Conservation (phyloP, 768 basidiomycete genomes). For the Tubosaeta sp. region DNA sequence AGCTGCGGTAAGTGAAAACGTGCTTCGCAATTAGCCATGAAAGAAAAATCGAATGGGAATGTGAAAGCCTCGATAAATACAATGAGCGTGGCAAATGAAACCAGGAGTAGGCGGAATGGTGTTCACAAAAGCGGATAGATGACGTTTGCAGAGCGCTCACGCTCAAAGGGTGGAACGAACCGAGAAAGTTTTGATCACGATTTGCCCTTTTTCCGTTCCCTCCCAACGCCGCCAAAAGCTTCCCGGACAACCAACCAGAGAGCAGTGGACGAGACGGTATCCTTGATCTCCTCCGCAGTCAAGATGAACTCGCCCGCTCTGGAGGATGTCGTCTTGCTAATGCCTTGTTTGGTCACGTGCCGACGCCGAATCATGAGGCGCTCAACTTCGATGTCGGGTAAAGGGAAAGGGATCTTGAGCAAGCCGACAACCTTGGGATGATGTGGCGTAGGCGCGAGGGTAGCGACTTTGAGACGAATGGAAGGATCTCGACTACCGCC, state of each 20-base stretch:
- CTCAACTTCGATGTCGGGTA: conserved; percentile 78
- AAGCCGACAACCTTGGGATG: conserved; percentile 93
- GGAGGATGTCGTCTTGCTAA: conserved; percentile 22
- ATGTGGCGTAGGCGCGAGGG: conserved; percentile 87
- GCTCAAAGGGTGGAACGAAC: not conserved
- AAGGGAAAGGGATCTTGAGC: conserved; percentile 85
- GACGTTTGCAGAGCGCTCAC: not conserved
- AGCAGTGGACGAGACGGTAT: conserved; percentile 81
- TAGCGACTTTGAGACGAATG: conserved; percentile 65
- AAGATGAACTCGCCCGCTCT: conserved; percentile 44
- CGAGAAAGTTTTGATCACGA: conserved; percentile 35
- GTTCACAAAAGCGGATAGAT: conserved; percentile 17
- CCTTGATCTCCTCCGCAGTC: conserved; percentile 91
- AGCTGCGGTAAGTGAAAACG: not conserved
- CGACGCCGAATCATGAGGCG: conserved; percentile 50
- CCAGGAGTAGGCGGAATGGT: conserved; percentile 4
- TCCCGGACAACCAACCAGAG: conserved; percentile 92
- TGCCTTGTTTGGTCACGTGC: conserved; percentile 29
- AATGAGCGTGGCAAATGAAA: conserved; percentile 9
- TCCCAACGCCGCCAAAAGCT: conserved; percentile 87
- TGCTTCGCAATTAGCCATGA: conserved; percentile 1
- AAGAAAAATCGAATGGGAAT: conserved; percentile 7
- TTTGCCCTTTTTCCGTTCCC: conserved; percentile 71
- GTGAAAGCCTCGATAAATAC: conserved; percentile 13
- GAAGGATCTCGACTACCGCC: conserved; percentile 7